A percentile compares a stretch with the other conserved stretches of the same genome.
phyloP scores from a whole-genome alignment of 257 asterid species.

The Solanum etuberosum region DNA sequence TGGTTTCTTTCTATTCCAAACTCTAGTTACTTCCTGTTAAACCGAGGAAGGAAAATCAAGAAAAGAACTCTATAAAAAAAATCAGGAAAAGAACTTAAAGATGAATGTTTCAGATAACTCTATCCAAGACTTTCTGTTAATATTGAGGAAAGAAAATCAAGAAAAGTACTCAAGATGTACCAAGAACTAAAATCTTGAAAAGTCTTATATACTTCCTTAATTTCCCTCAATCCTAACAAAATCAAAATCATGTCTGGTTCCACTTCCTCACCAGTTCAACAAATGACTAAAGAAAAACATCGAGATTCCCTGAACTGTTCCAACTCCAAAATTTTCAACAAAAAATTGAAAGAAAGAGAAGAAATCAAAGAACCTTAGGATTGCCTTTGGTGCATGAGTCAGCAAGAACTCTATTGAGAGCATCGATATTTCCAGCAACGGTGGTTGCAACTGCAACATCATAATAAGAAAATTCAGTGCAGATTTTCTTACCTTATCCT shows the following conservation, averaged over 20 bases:
- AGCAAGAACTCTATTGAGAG: slow-evolving; percentile 5
- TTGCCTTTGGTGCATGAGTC: neutral
- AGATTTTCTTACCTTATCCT: no score
- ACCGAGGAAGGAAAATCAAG: neutral
- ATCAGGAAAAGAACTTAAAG: neutral
- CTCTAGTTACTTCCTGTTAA: no score
- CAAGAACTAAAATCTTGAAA: neutral
- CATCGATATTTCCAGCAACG: slow-evolving; percentile 55
- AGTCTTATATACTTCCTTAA: neutral
- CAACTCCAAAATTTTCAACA: neutral
- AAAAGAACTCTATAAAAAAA: neutral
- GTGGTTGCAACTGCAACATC: slow-evolving; percentile 45
- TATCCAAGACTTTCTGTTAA: no score
- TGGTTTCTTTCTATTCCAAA: neutral
- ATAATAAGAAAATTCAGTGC: no score
- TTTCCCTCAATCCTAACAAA: neutral
- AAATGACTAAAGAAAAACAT: no score
- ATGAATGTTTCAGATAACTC: neutral
- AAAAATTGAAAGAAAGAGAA: neutral
- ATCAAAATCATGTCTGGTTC: neutral
- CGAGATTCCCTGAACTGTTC: no score
- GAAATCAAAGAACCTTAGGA: neutral
- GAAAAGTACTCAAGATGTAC: neutral
- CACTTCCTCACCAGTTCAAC: neutral
- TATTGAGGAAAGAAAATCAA: neutral